Base-by-base conservation (phyloP, 1,139 yeast species). In the Casaregolazyma lundiana region DNA sequence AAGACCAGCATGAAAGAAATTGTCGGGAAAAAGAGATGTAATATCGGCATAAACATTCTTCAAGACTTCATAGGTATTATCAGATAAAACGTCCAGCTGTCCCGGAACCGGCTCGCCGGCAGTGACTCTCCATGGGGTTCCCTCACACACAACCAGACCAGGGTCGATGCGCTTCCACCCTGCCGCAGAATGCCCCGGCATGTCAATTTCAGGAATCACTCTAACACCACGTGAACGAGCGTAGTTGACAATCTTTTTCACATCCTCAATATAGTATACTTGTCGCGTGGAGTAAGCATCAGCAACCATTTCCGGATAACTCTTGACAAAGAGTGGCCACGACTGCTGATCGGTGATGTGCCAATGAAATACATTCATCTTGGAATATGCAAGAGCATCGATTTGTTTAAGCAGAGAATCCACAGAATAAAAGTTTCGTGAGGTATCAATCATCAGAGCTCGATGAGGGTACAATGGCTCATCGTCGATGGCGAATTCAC, bases 351-450 rank as follows among this genome's bases (percentile, higher is more conserved):
- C 78, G 2, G 61, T 64, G 8, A 73, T 48, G 54, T 73, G 78
- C 75, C 75, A 72, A 50, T 74, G 78, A 40, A 74, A 62, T 0
- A 65, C 61, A 49, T 74, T 74, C 62, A 74, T 55, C 56, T 74
- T 74, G 8, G 66, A 49, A 34, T 70, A 57, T 1, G 73, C 57
- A 74, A 74, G 66, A 18, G 71, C 57, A 45, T 73, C 77, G 41
- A 74, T 63, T 49, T 73, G 73, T 30, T 68, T 64, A 38, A 62
- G 52, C 11, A 74, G 60, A 3, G 66, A 56, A 5, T 59, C 59
- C 3, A 67, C 51, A 1, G 64, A 47, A 26, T 71, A 55, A 53
- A 61, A 74, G 52, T 73, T 73, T 39, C 78, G 59, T 1, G 69
- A 71, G 1, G 73, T 59, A 56, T 73, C 78, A 45, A 73, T 60